Conservation (phyloP, 441 rosid genomes). For the Euphorbia celastroides region DNA sequence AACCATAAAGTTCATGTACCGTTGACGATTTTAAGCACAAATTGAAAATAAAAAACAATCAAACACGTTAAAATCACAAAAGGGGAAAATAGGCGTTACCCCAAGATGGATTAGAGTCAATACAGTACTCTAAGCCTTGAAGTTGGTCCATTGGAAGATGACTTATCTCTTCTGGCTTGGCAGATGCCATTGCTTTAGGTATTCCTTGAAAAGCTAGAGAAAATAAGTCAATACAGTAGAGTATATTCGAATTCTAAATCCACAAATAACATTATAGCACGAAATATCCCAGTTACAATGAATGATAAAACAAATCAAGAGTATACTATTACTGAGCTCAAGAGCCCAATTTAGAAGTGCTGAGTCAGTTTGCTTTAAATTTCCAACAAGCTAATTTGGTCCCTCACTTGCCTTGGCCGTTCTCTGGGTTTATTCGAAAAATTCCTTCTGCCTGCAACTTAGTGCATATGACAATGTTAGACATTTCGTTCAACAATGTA, state of each 20-base stretch:
- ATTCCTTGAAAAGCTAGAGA: too few species aligned
- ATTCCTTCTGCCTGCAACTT: conserved; percentile 67
- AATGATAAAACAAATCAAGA: too few species aligned
- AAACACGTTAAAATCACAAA: not conserved
- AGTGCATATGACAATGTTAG: conserved; percentile 1
- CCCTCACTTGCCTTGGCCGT: conserved; percentile 70
- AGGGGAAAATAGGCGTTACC: conserved; percentile 38
- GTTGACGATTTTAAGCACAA: too few species aligned
- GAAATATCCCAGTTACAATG: too few species aligned
- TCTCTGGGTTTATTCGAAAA: conserved; percentile 76
- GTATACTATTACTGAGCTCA: too few species aligned
- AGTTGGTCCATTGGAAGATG: conserved; percentile 98
- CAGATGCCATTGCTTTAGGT: conserved; percentile 78
- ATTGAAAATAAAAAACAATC: too few species aligned
- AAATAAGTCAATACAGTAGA: too few species aligned
- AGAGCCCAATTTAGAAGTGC: conserved; percentile 76
- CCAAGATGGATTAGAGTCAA: conserved; percentile 99
- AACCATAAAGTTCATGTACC: too few species aligned
- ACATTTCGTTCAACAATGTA: not conserved
- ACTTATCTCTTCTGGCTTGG: conserved; percentile 86
- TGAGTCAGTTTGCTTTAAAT: conserved; percentile 66
- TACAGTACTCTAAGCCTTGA: conserved; percentile 97
- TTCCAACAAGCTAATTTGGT: conserved; percentile 67
- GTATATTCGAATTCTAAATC: too few species aligned
- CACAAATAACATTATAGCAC: too few species aligned